Evolutionary conservation across 192 early-diverging fungal species (phyloP).

Genomic region (Ambispora gerdemannii): DNA sequence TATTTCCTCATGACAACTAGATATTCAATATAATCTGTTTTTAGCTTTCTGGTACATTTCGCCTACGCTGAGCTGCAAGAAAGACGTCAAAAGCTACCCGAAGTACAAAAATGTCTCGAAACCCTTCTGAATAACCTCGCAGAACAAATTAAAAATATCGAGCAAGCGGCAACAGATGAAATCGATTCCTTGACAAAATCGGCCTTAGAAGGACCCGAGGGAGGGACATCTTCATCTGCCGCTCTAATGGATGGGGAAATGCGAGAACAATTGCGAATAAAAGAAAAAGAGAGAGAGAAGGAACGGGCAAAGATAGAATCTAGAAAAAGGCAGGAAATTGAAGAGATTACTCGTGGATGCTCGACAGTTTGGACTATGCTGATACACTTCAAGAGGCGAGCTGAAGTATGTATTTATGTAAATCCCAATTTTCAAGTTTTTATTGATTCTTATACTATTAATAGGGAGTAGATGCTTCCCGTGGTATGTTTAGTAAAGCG

Average conservation of each 20-base stretch:
- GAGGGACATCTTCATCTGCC: constrained; percentile 43
- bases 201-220: constrained; percentile 44
- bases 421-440: too few relatives aligned
- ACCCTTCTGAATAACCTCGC: constrained; percentile 39
- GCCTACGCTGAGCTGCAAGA: constrained; percentile 71
- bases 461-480: constrained; percentile 66
- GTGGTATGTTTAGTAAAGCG: constrained; percentile 73
- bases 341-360: constrained; percentile 53
- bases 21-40: neutral
- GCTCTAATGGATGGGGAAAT: constrained; percentile 55
- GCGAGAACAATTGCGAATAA: constrained; percentile 47
- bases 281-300: constrained; percentile 54
- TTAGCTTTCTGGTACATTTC: constrained; percentile 67
- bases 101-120: too few relatives aligned
- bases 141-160: constrained; percentile 46
- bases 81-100: too few relatives aligned
- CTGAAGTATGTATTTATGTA: constrained; percentile 70
- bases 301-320: constrained; percentile 61
- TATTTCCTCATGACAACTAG: neutral
- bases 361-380: constrained; percentile 83
- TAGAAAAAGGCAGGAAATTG: constrained; percentile 52
- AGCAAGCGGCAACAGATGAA: constrained; percentile 42
- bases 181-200: constrained; percentile 41
- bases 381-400: constrained; percentile 74
- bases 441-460: too few relatives aligned